Percentiles rank a stretch among this genome's conserved stretches.
phyloP scores from a whole-genome alignment of 1,284 basidiomycete genomes.

The Naganishia sp. region DNA sequence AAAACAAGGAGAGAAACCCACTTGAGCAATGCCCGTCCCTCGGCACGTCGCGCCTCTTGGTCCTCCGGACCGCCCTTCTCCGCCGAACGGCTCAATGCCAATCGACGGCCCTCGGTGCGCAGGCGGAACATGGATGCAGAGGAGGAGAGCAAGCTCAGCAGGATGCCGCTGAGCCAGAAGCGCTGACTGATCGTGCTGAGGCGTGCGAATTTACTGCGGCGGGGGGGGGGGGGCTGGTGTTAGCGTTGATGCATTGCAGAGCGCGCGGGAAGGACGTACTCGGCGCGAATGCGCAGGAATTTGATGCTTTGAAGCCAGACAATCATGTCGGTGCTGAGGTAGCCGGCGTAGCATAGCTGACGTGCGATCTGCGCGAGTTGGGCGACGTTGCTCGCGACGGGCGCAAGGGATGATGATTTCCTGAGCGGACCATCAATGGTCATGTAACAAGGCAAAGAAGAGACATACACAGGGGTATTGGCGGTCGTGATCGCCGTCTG shows the following conservation, averaged over 20 bases:
- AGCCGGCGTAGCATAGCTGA: constrained; percentile 89
- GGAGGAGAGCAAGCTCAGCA: constrained; percentile 69
- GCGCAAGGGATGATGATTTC: constrained; percentile 26
- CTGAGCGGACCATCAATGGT: background rate
- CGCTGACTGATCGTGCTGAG: constrained; percentile 74
- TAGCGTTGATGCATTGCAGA: background rate
- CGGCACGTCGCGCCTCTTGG: constrained; percentile 47
- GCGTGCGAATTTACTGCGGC: constrained; percentile 65
- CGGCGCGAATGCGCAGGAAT: constrained; percentile 62
- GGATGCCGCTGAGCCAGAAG: constrained; percentile 88
- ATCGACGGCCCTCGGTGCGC: constrained; percentile 48
- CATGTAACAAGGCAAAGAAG: too few relatives aligned
- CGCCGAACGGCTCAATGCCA: constrained; percentile 43
- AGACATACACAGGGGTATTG: constrained; percentile 54
- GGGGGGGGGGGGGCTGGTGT: background rate
- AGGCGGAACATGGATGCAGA: constrained; percentile 50
- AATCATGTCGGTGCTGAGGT: constrained; percentile 76
- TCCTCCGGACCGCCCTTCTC: constrained; percentile 44
- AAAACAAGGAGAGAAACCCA: constrained; percentile 38
- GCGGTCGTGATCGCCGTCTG: constrained; percentile 86
- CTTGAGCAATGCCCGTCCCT: constrained; percentile 50
- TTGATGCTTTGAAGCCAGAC: constrained; percentile 79
- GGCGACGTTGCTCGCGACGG: constrained; percentile 63
- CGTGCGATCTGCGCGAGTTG: constrained; percentile 77
- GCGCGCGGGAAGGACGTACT: constrained; percentile 39